These are phyloP conservation scores for Alternaria angustiovoidea DNA, from an alignment of 2,329 filamentous ascomycete genomes.

Conservation along the genomic window DNA sequence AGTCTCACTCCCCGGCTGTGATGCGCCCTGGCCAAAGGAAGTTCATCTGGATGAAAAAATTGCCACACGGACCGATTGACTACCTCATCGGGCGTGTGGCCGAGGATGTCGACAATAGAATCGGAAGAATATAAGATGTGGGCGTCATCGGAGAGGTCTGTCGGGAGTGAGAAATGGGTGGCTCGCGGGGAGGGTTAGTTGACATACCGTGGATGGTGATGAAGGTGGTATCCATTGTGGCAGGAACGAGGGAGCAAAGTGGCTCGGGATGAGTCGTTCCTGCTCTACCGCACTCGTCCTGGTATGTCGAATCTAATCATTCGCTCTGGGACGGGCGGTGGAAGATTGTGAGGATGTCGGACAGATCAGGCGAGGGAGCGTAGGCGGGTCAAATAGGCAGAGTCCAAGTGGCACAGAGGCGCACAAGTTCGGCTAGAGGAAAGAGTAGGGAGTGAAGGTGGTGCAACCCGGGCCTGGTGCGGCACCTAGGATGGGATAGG, in stretches of 20 bases:
- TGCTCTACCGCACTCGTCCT: slow-evolving; percentile 38
- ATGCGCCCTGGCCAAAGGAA: slow-evolving; percentile 75
- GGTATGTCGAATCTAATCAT: slow-evolving; percentile 50
- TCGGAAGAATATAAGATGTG: slow-evolving; percentile 85
- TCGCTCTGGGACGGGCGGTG: slow-evolving; percentile 42
- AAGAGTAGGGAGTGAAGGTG: slow-evolving; percentile 18
- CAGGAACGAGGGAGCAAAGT: neutral
- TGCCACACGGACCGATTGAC: slow-evolving; percentile 81
- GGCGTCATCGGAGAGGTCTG: slow-evolving; percentile 78
- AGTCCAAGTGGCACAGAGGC: slow-evolving; percentile 32
- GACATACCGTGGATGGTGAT: slow-evolving; percentile 86
- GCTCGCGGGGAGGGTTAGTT: slow-evolving; percentile 12
- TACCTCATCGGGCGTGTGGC: slow-evolving; percentile 79
- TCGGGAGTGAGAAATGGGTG: slow-evolving; percentile 14
- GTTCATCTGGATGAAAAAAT: slow-evolving; percentile 84
- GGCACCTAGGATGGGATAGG: slow-evolving; percentile 20
- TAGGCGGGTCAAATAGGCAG: slow-evolving; percentile 30
- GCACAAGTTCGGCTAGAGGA: slow-evolving; percentile 24
- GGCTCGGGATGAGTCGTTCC: neutral
- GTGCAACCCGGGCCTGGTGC: slow-evolving; percentile 22
- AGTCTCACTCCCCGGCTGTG: slow-evolving; percentile 77
- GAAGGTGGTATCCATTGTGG: slow-evolving; percentile 76
- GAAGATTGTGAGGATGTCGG: slow-evolving; percentile 22
- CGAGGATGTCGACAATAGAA: slow-evolving; percentile 83
- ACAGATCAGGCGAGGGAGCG: slow-evolving; percentile 18